Conservation (phyloP, 192 early-diverging fungal species). For the Coemansia sp. region DNA sequence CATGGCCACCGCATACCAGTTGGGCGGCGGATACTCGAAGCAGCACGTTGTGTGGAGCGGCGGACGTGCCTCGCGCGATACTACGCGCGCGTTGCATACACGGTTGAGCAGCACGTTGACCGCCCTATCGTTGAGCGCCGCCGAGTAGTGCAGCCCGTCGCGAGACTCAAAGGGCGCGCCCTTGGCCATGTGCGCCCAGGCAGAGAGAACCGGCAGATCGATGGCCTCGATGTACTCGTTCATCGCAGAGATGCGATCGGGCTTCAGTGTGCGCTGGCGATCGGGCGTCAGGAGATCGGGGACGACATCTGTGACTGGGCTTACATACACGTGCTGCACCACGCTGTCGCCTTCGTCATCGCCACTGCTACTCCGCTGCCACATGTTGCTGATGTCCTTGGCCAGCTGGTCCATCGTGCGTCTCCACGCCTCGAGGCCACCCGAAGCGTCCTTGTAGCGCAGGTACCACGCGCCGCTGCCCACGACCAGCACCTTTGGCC, state of each 20-base stretch:
- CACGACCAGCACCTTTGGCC: constrained; percentile 48
- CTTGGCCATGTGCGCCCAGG: constrained; percentile 54
- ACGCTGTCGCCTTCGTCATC: background rate
- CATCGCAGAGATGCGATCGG: constrained; percentile 52
- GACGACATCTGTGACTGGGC: constrained; percentile 47
- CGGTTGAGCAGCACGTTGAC: constrained; percentile 62
- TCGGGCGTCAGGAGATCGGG: constrained; percentile 51
- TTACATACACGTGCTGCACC: constrained; percentile 27
- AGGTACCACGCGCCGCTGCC: constrained; percentile 69
- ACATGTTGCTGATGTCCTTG: background rate
- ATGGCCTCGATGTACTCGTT: constrained; percentile 54
- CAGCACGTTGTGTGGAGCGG: constrained; percentile 63
- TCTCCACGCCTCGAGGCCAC: constrained; percentile 52
- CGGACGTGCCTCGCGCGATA: constrained; percentile 23
- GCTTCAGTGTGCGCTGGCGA: constrained; percentile 49
- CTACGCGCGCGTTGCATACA: constrained; percentile 56
- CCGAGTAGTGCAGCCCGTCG: constrained; percentile 71
- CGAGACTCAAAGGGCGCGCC: constrained; percentile 43
- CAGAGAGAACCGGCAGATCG: constrained; percentile 49
- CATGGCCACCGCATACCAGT: constrained; percentile 34
- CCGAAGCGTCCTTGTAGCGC: constrained; percentile 48
- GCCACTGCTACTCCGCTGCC: too few relatives aligned
- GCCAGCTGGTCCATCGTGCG: constrained; percentile 41
- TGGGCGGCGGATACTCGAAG: constrained; percentile 53
- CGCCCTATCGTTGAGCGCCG: constrained; percentile 49